phyloP scores from a whole-genome alignment of 2,329 filamentous ascomycete genomes.

The Dactylellina drechsleri region DNA sequence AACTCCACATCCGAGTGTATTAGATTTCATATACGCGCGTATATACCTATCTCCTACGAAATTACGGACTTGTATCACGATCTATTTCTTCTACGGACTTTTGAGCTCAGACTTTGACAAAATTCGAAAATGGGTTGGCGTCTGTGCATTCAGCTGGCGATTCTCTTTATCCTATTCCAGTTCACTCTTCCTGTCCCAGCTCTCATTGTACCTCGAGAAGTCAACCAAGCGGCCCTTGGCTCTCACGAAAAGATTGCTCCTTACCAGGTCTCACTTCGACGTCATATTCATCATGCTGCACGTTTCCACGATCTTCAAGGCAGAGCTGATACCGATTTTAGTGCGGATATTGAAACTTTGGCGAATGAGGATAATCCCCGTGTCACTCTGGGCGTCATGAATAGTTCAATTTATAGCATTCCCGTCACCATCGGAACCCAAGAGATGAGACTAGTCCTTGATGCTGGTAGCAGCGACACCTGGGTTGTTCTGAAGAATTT shows the following conservation, averaged over 20 bases:
- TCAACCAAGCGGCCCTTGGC: slow-evolving; percentile 9
- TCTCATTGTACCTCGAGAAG: slow-evolving; percentile 25
- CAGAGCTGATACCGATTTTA: neutral
- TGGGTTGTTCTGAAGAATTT: slow-evolving; percentile 24
- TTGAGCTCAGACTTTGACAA: neutral
- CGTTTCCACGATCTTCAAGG: too few species aligned
- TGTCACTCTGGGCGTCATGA: slow-evolving; percentile 5
- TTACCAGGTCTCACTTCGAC: slow-evolving; percentile 22
- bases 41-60: too few species aligned
- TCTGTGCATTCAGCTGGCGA: neutral
- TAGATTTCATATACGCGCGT: too few species aligned
- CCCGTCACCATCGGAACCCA: slow-evolving; percentile 28
- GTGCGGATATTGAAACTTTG: neutral
- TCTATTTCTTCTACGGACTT: too few species aligned
- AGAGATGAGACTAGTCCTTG: slow-evolving; percentile 21
- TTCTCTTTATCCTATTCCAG: slow-evolving; percentile 9
- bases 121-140: slow-evolving; percentile 26
- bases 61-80: too few species aligned
- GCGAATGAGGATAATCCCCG: neutral
- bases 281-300: neutral
- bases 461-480: slow-evolving; percentile 48
- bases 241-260: slow-evolving; percentile 26
- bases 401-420: slow-evolving; percentile 3
- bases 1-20: too few species aligned
- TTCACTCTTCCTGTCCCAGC: slow-evolving; percentile 3